phyloP scores from a whole-genome alignment of 768 basidiomycete species.

The Tricholoma bakamatsutake region DNA sequence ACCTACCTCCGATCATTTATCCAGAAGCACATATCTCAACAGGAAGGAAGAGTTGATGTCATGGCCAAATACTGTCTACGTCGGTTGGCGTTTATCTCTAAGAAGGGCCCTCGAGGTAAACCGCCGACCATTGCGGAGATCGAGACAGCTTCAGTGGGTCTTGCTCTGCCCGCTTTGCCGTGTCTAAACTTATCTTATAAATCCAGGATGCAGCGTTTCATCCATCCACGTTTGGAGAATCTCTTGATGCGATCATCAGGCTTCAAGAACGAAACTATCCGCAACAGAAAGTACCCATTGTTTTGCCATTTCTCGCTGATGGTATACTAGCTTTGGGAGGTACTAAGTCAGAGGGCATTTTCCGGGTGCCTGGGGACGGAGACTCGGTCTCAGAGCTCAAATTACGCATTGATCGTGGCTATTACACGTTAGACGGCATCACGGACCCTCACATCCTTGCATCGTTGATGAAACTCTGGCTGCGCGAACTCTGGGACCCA shows the following conservation, averaged over 20 bases:
- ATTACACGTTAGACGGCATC: slow-evolving; percentile 84
- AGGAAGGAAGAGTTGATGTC: slow-evolving; percentile 75
- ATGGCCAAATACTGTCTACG: slow-evolving; percentile 90
- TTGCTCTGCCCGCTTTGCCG: slow-evolving; percentile 1
- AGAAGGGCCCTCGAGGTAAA: slow-evolving; percentile 84
- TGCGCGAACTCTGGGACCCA: slow-evolving; percentile 89
- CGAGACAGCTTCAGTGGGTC: slow-evolving; percentile 77
- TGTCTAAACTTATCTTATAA: background rate
- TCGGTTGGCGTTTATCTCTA: slow-evolving; percentile 67
- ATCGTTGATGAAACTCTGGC: slow-evolving; percentile 88
- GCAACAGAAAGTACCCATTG: slow-evolving; percentile 79
- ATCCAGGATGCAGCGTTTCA: slow-evolving; percentile 86
- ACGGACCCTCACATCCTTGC: slow-evolving; percentile 90
- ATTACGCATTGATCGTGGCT: slow-evolving; percentile 84
- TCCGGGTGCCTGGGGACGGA: slow-evolving; percentile 86
- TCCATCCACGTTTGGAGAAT: slow-evolving; percentile 91
- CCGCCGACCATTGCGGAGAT: slow-evolving; percentile 80
- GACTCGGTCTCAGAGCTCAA: slow-evolving; percentile 87
- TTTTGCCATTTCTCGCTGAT: slow-evolving; percentile 89
- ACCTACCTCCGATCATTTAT: slow-evolving; percentile 79
- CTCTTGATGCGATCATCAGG: slow-evolving; percentile 76
- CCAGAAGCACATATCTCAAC: slow-evolving; percentile 55
- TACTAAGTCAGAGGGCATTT: slow-evolving; percentile 82
- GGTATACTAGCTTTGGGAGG: slow-evolving; percentile 89
- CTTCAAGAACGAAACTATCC: slow-evolving; percentile 86